These are phyloP conservation scores for Aspergillus fumigatus DNA, from an alignment of 2,329 filamentous ascomycete genomes.

Conservation along the genomic window DNA sequence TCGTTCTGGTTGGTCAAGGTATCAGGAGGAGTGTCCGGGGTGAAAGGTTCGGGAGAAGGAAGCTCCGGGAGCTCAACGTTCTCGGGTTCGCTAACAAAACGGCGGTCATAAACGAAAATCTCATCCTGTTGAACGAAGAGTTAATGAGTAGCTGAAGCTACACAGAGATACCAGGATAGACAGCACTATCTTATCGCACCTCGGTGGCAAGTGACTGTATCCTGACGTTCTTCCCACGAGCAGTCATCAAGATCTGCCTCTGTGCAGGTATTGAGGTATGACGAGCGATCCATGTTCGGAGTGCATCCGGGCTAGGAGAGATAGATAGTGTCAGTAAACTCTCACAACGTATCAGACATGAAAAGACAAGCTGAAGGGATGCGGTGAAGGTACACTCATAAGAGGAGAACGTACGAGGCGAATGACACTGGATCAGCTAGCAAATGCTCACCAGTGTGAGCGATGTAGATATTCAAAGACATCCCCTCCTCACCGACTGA, in stretches of 20 bases:
- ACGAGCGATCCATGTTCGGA: constrained; percentile 74
- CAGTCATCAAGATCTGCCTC: constrained; percentile 82
- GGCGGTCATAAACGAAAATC: constrained; percentile 87
- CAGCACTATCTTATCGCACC: constrained; percentile 45
- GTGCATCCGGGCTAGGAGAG: constrained; percentile 67
- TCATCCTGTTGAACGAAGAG: constrained; percentile 58
- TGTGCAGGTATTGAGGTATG: constrained; percentile 69
- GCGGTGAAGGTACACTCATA: background rate
- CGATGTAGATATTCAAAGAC: constrained; percentile 86
- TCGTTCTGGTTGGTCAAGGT: constrained; percentile 74
- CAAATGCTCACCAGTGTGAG: constrained; percentile 86
- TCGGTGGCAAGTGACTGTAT: constrained; percentile 74
- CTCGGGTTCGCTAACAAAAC: constrained; percentile 51
- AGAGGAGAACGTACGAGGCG: constrained; percentile 56
- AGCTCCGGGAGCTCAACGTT: constrained; percentile 49
- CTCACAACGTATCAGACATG: constrained; percentile 1
- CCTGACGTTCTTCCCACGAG: constrained; percentile 78
- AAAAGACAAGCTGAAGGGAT: constrained; percentile 3
- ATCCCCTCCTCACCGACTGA: constrained; percentile 53
- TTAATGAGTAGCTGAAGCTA: background rate
- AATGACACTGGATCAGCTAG: constrained; percentile 72
- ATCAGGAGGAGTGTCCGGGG: constrained; percentile 66
- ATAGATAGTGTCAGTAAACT: constrained; percentile 17
- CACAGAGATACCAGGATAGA: background rate
- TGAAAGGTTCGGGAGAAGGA: constrained; percentile 54